Percentiles rank a stretch among this genome's conserved stretches.
Conservation (phyloP, 352 stramenopile species). For the Albugo candida region DNA sequence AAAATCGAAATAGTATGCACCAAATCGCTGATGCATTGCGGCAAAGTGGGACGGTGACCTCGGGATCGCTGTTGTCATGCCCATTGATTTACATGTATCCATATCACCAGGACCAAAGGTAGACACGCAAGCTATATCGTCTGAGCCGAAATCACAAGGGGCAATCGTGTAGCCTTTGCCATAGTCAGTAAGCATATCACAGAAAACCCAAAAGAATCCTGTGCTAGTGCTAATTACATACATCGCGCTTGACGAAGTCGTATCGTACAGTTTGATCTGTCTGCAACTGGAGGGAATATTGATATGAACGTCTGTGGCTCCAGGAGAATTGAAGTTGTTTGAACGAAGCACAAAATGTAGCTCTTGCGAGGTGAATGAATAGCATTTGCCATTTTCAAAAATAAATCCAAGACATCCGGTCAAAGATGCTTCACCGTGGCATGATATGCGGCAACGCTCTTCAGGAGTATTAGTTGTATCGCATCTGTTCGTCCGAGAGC, state of each 20-base stretch:
- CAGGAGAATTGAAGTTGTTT: slow-evolving; percentile 12
- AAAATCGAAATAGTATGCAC: slow-evolving; percentile 26
- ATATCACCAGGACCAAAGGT: slow-evolving; percentile 17
- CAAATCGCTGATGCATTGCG: slow-evolving; percentile 21
- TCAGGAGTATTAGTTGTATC: slow-evolving; percentile 13
- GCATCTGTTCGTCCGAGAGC: slow-evolving; percentile 10
- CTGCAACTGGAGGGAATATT: slow-evolving; percentile 34
- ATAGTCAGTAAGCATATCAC: slow-evolving; percentile 28
- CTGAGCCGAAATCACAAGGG: slow-evolving; percentile 20
- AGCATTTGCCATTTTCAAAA: slow-evolving; percentile 20
- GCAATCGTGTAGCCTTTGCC: slow-evolving; percentile 32
- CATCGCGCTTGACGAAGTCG: slow-evolving; percentile 12
- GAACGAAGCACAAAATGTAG: slow-evolving; percentile 19
- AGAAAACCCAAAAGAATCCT: slow-evolving; percentile 22
- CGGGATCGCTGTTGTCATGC: slow-evolving; percentile 25
- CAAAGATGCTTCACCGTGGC: slow-evolving; percentile 5
- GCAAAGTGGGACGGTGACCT: slow-evolving; percentile 25
- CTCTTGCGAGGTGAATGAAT: slow-evolving; percentile 13
- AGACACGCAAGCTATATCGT: slow-evolving; percentile 12
- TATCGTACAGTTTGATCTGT: slow-evolving; percentile 21
- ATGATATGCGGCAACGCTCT: slow-evolving; percentile 28
- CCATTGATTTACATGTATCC: slow-evolving; percentile 31
- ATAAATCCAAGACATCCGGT: slow-evolving; percentile 20
- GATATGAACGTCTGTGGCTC: slow-evolving; percentile 16
- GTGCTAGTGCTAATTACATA: slow-evolving; percentile 25